phyloP scores from a whole-genome alignment of 306 rosid genomes.

The Vigna radiata region DNA sequence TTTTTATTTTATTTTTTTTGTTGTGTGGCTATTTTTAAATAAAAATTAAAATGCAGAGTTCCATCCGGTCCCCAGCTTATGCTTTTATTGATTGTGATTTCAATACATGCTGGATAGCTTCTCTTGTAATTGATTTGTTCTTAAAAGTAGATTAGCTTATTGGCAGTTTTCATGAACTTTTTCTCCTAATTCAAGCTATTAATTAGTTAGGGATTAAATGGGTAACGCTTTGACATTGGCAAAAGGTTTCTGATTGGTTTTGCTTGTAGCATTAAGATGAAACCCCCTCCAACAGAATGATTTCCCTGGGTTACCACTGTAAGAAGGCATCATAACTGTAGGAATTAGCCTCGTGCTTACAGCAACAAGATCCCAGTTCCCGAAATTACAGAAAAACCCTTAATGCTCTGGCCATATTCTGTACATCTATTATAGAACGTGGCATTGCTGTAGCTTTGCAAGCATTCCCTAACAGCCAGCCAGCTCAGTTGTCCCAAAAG shows the following conservation, averaged over 20 bases:
- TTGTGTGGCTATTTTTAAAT: background rate
- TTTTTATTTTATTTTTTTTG: background rate
- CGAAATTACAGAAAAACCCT: background rate
- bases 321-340: background rate
- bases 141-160: background rate
- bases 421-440: background rate
- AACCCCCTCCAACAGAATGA: background rate
- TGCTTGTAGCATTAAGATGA: background rate
- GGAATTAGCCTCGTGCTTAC: background rate
- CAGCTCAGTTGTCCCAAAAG: background rate
- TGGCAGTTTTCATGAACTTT: conserved; percentile 5
- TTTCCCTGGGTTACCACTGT: background rate
- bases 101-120: conserved; percentile 8
- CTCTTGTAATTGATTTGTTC: conserved; percentile 9
- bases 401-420: background rate
- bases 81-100: conserved; percentile 2
- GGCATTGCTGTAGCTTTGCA: background rate
- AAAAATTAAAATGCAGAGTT: background rate
- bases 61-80: background rate
- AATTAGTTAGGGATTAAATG: background rate
- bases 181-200: background rate
- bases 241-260: conserved; percentile 11
- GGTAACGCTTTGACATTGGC: background rate
- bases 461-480: background rate
- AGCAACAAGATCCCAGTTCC: background rate